phyloP scores from a whole-genome alignment of 148 eudicot species.

The Vaccinium macrocarpon region DNA sequence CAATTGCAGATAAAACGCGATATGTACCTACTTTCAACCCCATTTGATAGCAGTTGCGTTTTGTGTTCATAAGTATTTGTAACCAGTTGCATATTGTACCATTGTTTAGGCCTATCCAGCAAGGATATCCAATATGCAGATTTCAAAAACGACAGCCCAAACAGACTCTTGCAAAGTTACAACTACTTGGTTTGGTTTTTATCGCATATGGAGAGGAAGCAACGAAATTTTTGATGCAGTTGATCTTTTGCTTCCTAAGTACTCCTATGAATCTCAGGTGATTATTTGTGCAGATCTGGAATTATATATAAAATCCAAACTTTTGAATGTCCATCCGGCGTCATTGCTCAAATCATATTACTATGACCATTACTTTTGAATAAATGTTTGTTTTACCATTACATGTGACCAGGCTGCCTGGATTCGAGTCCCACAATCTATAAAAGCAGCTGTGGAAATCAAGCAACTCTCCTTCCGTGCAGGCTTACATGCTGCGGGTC shows the following conservation, averaged over 20 bases:
- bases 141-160: constrained; percentile 63
- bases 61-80: background rate
- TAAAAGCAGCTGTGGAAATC: constrained; percentile 64
- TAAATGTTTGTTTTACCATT: background rate
- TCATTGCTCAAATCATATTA: background rate
- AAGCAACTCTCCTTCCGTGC: constrained; percentile 54
- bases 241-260: constrained; percentile 76
- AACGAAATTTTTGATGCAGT: constrained; percentile 69
- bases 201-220: constrained; percentile 69
- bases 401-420: constrained; percentile 70
- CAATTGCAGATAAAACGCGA: background rate
- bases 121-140: constrained; percentile 35
- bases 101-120: constrained; percentile 67
- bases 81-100: constrained; percentile 20
- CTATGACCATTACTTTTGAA: background rate
- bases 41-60: constrained; percentile 20
- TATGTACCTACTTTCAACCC: background rate
- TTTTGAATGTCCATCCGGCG: background rate
- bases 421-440: constrained; percentile 78
- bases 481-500: constrained; percentile 98
- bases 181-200: constrained; percentile 95
- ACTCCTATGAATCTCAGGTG: constrained; percentile 87
- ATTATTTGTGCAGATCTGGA: constrained; percentile 14
- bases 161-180: constrained; percentile 70
- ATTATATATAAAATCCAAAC: background rate